Evolutionary conservation across 805 yeast species (phyloP), one percentile per base, ranked within the genome.

Genomic region (Monosporozyma servazzii): DNA sequence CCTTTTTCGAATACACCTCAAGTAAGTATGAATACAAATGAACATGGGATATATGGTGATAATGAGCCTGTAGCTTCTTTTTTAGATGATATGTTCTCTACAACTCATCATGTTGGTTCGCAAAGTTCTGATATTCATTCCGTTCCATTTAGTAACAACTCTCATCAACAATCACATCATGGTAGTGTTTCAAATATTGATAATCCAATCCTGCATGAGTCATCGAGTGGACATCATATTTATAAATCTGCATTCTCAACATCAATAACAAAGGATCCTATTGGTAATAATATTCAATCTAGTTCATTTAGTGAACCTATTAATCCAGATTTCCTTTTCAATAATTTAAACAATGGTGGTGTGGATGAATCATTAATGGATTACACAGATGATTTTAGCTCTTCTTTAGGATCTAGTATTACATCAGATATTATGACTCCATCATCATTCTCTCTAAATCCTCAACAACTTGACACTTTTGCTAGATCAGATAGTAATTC

Each of bases 351-450:
- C 21, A 41, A 20, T 13, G 55, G 51, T 23, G 49, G 49, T 33
- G 50, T 46, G 3, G 64, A 59, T 20, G 66, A 63, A 43, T 52
- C 59, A 30, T 46, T 54, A 30, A 51, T 60, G 9, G 55, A 53
- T 37, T 56, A 56, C 27, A 47, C 61, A 7, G 69, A 65, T 45
- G 70, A 65, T 18, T 30, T 64, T 2, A 55, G 60, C 27, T 64
- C 69, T 7, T 66, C 70, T 2, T 46, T 65, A 7, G 60, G 65
- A 5, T 64, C 70, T 3, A 63, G 67, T 43, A 48, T 59, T 20
- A 56, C 63, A 5, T 59, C 69, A 13, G 57, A 56, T 48, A 55
- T 53, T 33, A 45, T 51, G 15, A 48, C 53, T 7, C 61, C 66
- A 9, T 59, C 68, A 1, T 64, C 68, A 8, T 57, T 59, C 20